Evolutionary conservation across 208 protist species (phyloP).

Genomic region (Leishmania tropica): DNA sequence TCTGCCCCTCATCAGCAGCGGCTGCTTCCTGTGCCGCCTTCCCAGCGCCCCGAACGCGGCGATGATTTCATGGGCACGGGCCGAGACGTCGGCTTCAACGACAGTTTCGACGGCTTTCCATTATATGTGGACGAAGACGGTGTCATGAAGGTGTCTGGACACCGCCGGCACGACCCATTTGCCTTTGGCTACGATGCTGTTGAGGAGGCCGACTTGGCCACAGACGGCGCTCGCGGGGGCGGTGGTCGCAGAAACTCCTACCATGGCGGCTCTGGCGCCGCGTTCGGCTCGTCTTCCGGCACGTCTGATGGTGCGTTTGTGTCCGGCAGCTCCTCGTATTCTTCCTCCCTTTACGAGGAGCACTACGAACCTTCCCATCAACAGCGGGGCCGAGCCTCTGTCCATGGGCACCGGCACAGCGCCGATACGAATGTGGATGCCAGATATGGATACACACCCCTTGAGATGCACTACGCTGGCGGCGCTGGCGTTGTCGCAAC

Average conservation of each 20-base stretch:
- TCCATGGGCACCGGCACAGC: neutral
- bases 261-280: neutral
- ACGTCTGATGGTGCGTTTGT: constrained; percentile 1
- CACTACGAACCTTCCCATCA: neutral
- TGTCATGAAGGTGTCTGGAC: constrained; percentile 24
- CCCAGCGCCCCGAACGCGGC: neutral
- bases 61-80: neutral
- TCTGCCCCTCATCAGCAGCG: neutral
- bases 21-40: neutral
- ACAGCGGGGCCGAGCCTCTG: neutral
- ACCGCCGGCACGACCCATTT: constrained; percentile 27
- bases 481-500: neutral
- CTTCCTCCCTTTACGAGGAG: neutral
- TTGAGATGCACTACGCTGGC: neutral
- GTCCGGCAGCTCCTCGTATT: constrained; percentile 11
- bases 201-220: constrained; percentile 8
- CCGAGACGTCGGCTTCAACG: constrained; percentile 12
- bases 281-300: neutral
- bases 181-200: constrained; percentile 30
- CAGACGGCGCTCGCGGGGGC: neutral
- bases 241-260: neutral
- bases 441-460: neutral
- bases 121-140: constrained; percentile 36
- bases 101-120: constrained; percentile 31
- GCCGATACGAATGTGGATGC: neutral